These are phyloP conservation scores for Platanthera guangdongensis DNA, from an alignment of 106 monocot species.

Conservation along the genomic window DNA sequence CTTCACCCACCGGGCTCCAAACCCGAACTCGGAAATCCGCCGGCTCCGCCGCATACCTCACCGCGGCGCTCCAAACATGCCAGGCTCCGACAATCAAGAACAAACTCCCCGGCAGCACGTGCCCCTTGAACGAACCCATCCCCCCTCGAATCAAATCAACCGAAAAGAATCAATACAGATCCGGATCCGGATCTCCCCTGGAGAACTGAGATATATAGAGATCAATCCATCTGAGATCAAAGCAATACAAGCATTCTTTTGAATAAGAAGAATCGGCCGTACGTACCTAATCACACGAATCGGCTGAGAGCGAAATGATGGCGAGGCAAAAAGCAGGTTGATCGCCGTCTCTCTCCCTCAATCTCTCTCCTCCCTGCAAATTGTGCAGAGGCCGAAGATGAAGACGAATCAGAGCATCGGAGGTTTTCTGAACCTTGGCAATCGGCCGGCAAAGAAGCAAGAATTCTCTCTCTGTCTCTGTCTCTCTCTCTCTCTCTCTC, in stretches of 20 bases:
- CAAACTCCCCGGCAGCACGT: constrained; percentile 85
- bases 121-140: constrained; percentile 96
- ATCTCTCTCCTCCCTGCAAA: background rate
- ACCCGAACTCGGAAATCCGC: constrained; percentile 49
- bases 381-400: background rate
- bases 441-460: too few species aligned
- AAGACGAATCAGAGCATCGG: background rate
- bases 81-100: constrained; percentile 78
- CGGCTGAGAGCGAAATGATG: background rate
- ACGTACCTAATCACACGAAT: background rate
- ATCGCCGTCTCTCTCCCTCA: background rate
- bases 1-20: constrained; percentile 56
- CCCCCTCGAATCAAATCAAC: background rate
- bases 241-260: background rate
- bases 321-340: background rate
- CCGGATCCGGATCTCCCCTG: background rate
- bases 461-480: too few species aligned
- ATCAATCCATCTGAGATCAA: background rate
- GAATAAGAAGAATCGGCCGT: background rate
- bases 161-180: background rate
- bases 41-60: constrained; percentile 60
- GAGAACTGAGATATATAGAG: background rate
- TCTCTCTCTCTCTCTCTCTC: too few species aligned
- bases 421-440: background rate
- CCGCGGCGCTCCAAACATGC: constrained; percentile 76